Conservation (phyloP, 164 flowering plant species). For the Macadamia tetraphylla region DNA sequence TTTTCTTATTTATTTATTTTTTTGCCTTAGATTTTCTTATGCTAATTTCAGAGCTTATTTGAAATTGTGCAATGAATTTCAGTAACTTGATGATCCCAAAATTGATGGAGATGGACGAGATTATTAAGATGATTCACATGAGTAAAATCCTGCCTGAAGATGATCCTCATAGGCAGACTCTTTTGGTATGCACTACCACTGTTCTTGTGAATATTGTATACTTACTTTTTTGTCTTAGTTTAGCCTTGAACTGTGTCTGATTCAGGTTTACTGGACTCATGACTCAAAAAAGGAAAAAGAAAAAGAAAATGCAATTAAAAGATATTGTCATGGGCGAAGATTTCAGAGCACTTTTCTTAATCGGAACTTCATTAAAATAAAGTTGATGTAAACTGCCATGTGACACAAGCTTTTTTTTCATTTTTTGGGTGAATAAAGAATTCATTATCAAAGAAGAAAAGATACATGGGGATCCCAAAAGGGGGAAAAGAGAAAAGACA, state of each 20-base stretch:
- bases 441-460: too few species aligned
- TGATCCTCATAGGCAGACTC: constrained; percentile 37
- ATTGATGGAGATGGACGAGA: constrained; percentile 91
- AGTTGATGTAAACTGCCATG: not conserved
- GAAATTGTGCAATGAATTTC: constrained; percentile 14
- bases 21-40: not conserved
- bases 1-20: not conserved
- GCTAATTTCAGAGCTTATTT: not conserved
- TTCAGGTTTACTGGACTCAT: not conserved
- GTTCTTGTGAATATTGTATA: constrained; percentile 5
- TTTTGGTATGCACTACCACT: constrained; percentile 64
- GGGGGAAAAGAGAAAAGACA: too few species aligned
- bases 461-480: too few species aligned
- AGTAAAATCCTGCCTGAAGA: constrained; percentile 24
- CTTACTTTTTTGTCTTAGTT: not conserved
- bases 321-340: not conserved
- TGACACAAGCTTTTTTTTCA: not conserved
- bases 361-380: not conserved
- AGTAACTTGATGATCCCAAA: constrained; percentile 79
- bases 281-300: not conserved
- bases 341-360: not conserved
- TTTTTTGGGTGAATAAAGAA: too few species aligned
- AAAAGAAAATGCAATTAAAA: not conserved
- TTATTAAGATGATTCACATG: constrained; percentile 59
- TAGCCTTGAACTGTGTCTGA: not conserved